These are phyloP conservation scores for Hansenula anomala DNA, from an alignment of 1,139 yeast species.

Conservation along the genomic window DNA sequence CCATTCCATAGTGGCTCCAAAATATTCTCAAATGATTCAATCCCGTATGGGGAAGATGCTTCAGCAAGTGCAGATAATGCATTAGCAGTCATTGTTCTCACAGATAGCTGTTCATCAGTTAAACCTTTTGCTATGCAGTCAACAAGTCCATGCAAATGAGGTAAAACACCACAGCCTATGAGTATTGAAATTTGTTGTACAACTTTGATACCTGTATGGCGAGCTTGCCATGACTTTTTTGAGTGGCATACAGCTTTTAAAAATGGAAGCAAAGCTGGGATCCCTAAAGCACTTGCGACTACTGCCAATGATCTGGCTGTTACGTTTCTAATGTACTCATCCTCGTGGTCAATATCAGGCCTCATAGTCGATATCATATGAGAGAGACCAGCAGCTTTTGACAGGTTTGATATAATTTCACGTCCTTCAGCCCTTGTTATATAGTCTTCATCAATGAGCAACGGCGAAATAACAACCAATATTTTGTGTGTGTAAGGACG, in stretches of 20 bases:
- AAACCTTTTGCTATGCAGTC: conserved; percentile 56
- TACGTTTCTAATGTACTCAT: conserved; percentile 75
- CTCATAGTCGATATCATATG: conserved; percentile 73
- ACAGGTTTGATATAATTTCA: conserved; percentile 68
- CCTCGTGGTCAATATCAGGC: conserved; percentile 78
- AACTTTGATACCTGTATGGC: conserved; percentile 81
- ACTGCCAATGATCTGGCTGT: conserved; percentile 83
- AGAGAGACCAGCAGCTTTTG: conserved; percentile 81
- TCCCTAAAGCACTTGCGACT: conserved; percentile 76
- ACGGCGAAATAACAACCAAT: conserved; percentile 70
- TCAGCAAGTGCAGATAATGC: conserved; percentile 78
- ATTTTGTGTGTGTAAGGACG: conserved; percentile 75
- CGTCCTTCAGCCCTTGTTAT: conserved; percentile 73
- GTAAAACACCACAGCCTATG: conserved; percentile 72
- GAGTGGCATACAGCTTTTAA: conserved; percentile 78
- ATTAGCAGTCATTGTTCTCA: conserved; percentile 65
- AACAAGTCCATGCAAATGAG: conserved; percentile 64
- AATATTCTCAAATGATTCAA: conserved; percentile 70
- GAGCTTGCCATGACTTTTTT: conserved; percentile 76
- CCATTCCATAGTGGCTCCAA: conserved; percentile 84
- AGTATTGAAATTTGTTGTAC: conserved; percentile 71
- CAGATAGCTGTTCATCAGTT: conserved; percentile 66
- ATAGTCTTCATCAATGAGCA: conserved; percentile 75
- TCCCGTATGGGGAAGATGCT: conserved; percentile 86
- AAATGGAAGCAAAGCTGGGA: conserved; percentile 70